Evolutionary conservation across 1,284 basidiomycete genomes (phyloP), one percentile per base, ranked within the genome.

Genomic region (Apiotrichum mycotoxinovorans): DNA sequence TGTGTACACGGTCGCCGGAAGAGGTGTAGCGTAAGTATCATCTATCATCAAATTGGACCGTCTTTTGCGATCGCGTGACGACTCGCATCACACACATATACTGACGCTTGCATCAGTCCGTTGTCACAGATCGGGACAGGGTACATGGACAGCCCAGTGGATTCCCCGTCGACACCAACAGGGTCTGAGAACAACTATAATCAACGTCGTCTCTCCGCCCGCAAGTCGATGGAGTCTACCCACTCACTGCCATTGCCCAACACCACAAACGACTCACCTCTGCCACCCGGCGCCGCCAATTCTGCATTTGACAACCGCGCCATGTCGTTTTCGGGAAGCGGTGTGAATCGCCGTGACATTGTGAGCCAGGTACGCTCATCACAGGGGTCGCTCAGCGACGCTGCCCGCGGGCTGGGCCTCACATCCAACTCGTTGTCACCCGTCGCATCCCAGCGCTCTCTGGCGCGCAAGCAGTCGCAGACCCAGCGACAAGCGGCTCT

Each of bases 301-400:
- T 43, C 63, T 50, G 30, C 61, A 26, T 62, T 63, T 30, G 73
- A 75, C 45, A 57, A 56, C 47, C 71, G 76, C n/a, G 66, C 76
- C 7, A 74, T 68, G n/a, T 76, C 73, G 14, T 78, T 76, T 57
- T 76, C 74, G 0, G 76, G 76, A 17, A 64, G 68, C 0, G 60
- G 65, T 23, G 62, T 61, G 20, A 60, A 65, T 41, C 58, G 75
- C 7, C 61, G 64, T 45, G 69, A 71, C 25, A 70, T 67, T 12
- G 60, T 71, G 7, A 60, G 65, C 22, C 64, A 70, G 1, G 64
- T 73, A 5, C 63, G 74, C 30, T 68, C 56, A 4, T 62, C 75
- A 15, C 35, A 40, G 25, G 72, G 70, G 1, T 72, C 70, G 3
- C 54, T 72, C 15, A 52, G 49, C 40, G 44, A 53, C n/a, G 44